Evolutionary conservation across 371 early-diverging fungal species (phyloP).

Genomic region (Batkoa obscura): DNA sequence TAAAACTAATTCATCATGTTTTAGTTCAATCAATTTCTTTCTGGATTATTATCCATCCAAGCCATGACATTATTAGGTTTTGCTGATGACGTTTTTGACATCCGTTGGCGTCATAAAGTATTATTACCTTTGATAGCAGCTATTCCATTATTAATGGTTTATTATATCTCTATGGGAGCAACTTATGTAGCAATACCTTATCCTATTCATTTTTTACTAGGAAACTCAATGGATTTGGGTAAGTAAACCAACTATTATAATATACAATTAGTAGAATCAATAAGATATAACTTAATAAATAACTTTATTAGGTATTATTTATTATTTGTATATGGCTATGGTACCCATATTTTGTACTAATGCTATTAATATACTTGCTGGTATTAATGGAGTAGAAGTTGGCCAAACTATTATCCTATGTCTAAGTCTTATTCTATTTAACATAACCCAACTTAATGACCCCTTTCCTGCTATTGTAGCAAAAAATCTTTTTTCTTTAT

Average conservation of each 20-base stretch:
- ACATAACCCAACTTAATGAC: slow-evolving; percentile 32
- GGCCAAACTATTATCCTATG: slow-evolving; percentile 84
- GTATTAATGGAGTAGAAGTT: slow-evolving; percentile 95
- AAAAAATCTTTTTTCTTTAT: slow-evolving; percentile 63
- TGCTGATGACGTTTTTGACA: slow-evolving; percentile 92
- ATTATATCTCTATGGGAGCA: slow-evolving; percentile 71
- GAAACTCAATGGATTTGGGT: slow-evolving; percentile 65
- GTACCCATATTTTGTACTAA: slow-evolving; percentile 90
- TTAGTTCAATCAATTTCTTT: slow-evolving; percentile 66
- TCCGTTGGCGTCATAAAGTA: slow-evolving; percentile 91
- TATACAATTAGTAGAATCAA: background rate
- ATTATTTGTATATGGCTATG: slow-evolving; percentile 82
- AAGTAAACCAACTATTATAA: slow-evolving; percentile 6
- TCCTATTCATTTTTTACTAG: slow-evolving; percentile 50
- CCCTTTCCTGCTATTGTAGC: slow-evolving; percentile 29
- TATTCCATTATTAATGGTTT: slow-evolving; percentile 83
- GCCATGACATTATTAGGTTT: slow-evolving; percentile 94
- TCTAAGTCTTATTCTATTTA: slow-evolving; percentile 19
- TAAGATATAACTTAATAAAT: background rate
- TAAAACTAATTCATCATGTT: background rate
- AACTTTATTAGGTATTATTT: slow-evolving; percentile 38
- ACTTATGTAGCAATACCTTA: slow-evolving; percentile 76
- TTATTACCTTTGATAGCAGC: slow-evolving; percentile 86
- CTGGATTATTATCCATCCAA: slow-evolving; percentile 71
- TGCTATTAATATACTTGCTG: slow-evolving; percentile 95